Base-by-base conservation (phyloP, 352 stramenopile species). In the Pythium folliculosum region DNA sequence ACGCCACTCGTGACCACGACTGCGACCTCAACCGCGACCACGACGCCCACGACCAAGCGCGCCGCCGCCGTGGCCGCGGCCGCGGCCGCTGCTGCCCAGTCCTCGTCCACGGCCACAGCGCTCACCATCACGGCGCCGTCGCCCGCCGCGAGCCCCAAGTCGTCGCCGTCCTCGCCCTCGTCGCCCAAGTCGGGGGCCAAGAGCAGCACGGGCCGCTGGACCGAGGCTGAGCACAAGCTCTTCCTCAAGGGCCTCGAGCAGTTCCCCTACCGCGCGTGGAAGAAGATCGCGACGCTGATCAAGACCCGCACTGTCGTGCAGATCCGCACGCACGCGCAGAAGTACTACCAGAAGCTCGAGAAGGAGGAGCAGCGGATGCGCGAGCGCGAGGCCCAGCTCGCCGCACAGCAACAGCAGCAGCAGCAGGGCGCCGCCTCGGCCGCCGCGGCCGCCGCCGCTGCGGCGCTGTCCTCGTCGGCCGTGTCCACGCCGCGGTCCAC, bases 201-300 rank as follows among this genome's bases (percentile, higher is more conserved):
- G 76, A 80, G 74, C 55, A 95, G 92, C 74, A 95, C 87, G 0
- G 88, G 88, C 9, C 84, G 88, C 13, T 96, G 88, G 88, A 96
- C 88, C 5, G 86, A 96, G 51, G 80, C 83, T 5, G 88, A 96
- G 73, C 88, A 96, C 74, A 87, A 94, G 75, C 81, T 96, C n/a
- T 96, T 96, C 61, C 73, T 96, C 16, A 81, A 94, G 65, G 88
- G 88, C 0, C 82, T 96, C 47, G 85, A 94, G 70, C 85, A 83
- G 60, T 96, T 94, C 65, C 85, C 85, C 37, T 94, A 94, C 65
- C 83, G 85, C 27, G 88, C 86, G 16, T 96, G 88, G 88, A 96
- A 96, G 78, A 94, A 96, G 75, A 99, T 99, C 22, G 90, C 92
- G 23, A 87, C 84, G 48, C 80, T 95, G 25, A 98, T 99, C 77